phyloP scores from a whole-genome alignment of 139 green algal genomes.

The Ettlia oleoabundans region DNA sequence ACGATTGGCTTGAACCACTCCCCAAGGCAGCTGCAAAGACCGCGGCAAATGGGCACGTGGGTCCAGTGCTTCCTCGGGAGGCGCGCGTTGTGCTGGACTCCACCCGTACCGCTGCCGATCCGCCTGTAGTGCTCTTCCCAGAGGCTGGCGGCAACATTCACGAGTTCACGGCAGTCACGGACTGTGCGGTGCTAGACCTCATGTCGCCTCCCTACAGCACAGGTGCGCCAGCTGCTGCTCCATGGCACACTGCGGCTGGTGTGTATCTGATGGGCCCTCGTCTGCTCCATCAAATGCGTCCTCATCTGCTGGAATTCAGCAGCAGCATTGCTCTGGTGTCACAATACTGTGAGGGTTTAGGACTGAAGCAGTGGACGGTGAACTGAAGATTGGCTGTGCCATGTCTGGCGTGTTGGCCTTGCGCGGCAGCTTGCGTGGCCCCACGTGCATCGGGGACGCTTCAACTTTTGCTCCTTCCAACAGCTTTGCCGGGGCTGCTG shows the following conservation, averaged over 20 bases:
- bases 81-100: constrained; percentile 59
- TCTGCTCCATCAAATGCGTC: neutral
- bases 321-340: too few species aligned
- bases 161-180: constrained; percentile 82
- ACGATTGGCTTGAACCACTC: constrained; percentile 71
- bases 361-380: too few species aligned
- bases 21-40: too few species aligned
- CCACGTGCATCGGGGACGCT: too few species aligned
- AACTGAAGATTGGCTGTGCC: too few species aligned
- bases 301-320: too few species aligned
- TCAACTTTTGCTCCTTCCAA: neutral
- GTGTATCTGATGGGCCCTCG: neutral
- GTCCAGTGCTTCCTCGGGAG: neutral
- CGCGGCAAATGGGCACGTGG: too few species aligned
- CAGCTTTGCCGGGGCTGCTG: neutral
- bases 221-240: constrained; percentile 3
- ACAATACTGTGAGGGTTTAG: too few species aligned
- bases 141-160: constrained; percentile 90
- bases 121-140: constrained; percentile 67
- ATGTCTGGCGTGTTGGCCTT: too few species aligned
- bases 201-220: constrained; percentile 84
- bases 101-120: constrained; percentile 45
- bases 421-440: too few species aligned
- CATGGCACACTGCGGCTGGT: neutral
- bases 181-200: constrained; percentile 91